Evolutionary conservation across 2,329 filamentous ascomycete species (phyloP), one percentile per base, ranked within the genome.

Genomic region (Epichloe festucae): DNA sequence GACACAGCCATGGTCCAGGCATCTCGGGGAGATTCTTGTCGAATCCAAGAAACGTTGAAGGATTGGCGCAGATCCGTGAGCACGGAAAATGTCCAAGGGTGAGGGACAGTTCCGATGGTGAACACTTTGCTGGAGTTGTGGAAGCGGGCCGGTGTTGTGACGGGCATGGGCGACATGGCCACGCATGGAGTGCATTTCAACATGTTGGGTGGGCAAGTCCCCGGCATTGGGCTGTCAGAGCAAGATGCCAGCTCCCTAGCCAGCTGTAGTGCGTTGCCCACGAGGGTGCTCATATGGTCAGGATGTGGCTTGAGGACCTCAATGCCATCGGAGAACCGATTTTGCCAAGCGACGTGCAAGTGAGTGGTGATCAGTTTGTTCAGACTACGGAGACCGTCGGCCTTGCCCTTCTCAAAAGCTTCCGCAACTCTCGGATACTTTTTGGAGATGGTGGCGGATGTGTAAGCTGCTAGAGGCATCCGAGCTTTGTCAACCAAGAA

Each of bases 21-120:
- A 65, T 98, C 89, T 27, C 90, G 87, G 34, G 75, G 69, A 0
- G 85, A 82, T 51, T 84, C 71, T 53, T 82, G 76, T 45, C 84
- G 78, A 55, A 90, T 78, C 71, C 81, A 85, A 7, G 73, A 66
- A 1, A 84, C 68, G 46, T 84, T 83, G 47, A 87, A 71, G 2
- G 75, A 70, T 2, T 80, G 74, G 41, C 78, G 74, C 53, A 81
- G 76, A 56, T 81, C 76, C 53, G 81, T 75, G 17, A 97, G 72
- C 12, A 81, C 78, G 50, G 82, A 78, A 42, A 89, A 74, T 1
- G 90, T 96, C 72, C 89, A 95, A 0, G 93, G 93, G 64, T 98
- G 93, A 0, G 91, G 91, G 12, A 97, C 84, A 0, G 83, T 87
- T 53, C 85, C 89, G 56, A 98, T 87, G 3, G 85, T 89, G 70